A percentile compares a stretch with the other conserved stretches of the same genome.
Conservation (phyloP, 2,329 filamentous ascomycete genomes). For the Penicillium sp. region DNA sequence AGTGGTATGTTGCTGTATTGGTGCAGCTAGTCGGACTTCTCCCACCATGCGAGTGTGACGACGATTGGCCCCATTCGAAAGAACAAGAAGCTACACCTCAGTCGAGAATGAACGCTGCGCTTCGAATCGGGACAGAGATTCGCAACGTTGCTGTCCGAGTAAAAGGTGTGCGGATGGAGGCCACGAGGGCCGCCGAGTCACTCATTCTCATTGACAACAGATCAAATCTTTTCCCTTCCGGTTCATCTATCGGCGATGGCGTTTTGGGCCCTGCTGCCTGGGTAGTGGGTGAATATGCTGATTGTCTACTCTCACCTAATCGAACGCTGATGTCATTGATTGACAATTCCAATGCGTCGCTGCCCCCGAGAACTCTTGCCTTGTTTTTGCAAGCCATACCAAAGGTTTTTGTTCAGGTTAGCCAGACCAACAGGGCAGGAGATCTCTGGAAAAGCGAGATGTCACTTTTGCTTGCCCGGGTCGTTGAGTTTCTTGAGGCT, state of each 20-base stretch:
- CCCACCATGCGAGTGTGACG: slow-evolving; percentile 29
- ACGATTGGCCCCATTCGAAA: slow-evolving; percentile 22
- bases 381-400: slow-evolving; percentile 79
- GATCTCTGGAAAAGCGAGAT: slow-evolving; percentile 70
- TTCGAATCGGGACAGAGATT: slow-evolving; percentile 74
- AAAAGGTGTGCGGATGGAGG: slow-evolving; percentile 73
- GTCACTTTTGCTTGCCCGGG: slow-evolving; percentile 73
- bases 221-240: slow-evolving; percentile 56
- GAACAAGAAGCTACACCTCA: slow-evolving; percentile 14
- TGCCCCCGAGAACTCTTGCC: slow-evolving; percentile 66
- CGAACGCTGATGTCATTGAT: slow-evolving; percentile 72
- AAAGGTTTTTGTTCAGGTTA: slow-evolving; percentile 76
- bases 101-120: slow-evolving; percentile 28
- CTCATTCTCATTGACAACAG: slow-evolving; percentile 62
- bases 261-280: slow-evolving; percentile 76
- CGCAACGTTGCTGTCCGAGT: slow-evolving; percentile 92
- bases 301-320: slow-evolving; percentile 67
- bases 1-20: slow-evolving; percentile 93
- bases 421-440: slow-evolving; percentile 67
- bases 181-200: slow-evolving; percentile 77
- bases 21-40: slow-evolving; percentile 75
- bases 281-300: slow-evolving; percentile 84
- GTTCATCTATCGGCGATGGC: slow-evolving; percentile 54
- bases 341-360: slow-evolving; percentile 60
- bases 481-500: slow-evolving; percentile 78